phyloP scores from a whole-genome alignment of 306 rosid species.

The Acmispon strigosus region DNA sequence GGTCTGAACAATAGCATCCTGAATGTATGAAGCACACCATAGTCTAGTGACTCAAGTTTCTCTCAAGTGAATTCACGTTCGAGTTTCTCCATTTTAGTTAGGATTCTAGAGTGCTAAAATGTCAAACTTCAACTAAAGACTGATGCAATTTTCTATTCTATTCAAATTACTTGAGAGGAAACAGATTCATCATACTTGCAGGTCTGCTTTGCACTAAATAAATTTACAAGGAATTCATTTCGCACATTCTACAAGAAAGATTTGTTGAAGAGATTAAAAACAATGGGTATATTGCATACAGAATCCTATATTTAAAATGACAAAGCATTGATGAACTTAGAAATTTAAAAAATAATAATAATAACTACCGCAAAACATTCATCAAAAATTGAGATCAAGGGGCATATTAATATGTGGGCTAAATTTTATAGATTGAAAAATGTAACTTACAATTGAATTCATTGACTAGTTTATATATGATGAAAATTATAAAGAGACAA shows the following conservation, averaged over 20 bases:
- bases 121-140: background rate
- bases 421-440: background rate
- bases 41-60: background rate
- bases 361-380: background rate
- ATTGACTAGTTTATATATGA: background rate
- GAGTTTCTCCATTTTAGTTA: background rate
- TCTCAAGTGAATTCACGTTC: background rate
- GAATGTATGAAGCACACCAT: background rate
- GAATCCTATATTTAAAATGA: no score
- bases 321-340: background rate
- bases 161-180: background rate
- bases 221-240: background rate
- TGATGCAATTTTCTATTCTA: background rate
- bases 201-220: background rate
- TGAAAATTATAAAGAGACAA: background rate
- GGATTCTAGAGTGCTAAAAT: background rate
- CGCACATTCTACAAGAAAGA: background rate
- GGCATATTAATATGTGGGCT: background rate
- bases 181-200: background rate
- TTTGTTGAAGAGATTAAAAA: background rate
- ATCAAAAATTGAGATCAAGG: background rate
- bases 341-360: background rate
- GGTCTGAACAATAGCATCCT: background rate
- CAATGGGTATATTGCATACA: background rate
- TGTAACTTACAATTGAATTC: background rate